Percentiles rank a stretch among this genome's conserved stretches.
Conservation (phyloP, 1,139 yeast genomes). For the Blastobotrys aristatus region DNA sequence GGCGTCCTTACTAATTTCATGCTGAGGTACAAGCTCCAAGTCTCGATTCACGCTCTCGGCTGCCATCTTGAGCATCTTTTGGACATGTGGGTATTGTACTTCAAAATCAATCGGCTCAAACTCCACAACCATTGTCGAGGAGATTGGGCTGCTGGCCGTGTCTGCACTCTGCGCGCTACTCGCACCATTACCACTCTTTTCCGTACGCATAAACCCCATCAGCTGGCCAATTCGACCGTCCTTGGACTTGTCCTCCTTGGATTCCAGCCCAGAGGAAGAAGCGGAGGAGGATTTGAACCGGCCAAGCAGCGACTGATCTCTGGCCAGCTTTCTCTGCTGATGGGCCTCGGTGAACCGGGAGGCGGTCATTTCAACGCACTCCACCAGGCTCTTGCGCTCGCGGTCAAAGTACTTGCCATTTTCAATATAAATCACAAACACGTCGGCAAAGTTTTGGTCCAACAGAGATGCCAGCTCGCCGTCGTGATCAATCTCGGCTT, state of each 20-base stretch:
- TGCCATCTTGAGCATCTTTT: constrained; percentile 60
- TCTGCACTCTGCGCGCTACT: not conserved
- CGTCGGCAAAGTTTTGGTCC: constrained; percentile 67
- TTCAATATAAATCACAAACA: constrained; percentile 65
- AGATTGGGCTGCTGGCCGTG: not conserved
- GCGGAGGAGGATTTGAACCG: constrained; percentile 22
- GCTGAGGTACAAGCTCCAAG: constrained; percentile 62
- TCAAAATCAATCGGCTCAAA: constrained; percentile 19
- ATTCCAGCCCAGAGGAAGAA: not conserved
- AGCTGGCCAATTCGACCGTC: constrained; percentile 31
- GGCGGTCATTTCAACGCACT: constrained; percentile 44
- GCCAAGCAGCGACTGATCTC: constrained; percentile 28
- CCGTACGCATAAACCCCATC: constrained; percentile 27
- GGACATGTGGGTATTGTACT: constrained; percentile 42
- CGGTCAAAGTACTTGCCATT: constrained; percentile 65
- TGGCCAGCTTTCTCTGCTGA: constrained; percentile 18
- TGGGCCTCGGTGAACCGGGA: constrained; percentile 26
- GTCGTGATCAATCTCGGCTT: constrained; percentile 37
- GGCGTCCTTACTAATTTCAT: constrained; percentile 58
- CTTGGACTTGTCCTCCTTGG: constrained; percentile 15
- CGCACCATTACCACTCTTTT: not conserved
- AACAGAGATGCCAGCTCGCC: constrained; percentile 51
- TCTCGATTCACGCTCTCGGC: constrained; percentile 79
- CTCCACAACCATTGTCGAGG: constrained; percentile 9
- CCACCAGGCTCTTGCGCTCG: constrained; percentile 68